These are phyloP conservation scores for Tetradesmus obliquus DNA, from an alignment of 139 green algal genomes.

Conservation along the genomic window DNA sequence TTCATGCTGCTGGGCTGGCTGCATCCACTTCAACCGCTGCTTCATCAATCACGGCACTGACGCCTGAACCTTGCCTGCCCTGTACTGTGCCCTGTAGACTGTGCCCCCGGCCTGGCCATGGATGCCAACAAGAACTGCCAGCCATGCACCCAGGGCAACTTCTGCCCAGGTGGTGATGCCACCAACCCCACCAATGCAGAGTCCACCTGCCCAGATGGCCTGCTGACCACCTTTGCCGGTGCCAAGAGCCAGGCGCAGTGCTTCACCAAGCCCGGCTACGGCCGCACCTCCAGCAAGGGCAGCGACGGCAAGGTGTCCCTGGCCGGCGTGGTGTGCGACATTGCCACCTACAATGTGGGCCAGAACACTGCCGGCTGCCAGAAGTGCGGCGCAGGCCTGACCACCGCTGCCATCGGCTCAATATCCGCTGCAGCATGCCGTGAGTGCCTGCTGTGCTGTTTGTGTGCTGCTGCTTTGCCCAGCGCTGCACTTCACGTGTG, in stretches of 20 bases:
- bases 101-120: conserved; percentile 7
- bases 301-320: not conserved
- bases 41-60: not conserved
- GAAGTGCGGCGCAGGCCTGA: conserved; percentile 15
- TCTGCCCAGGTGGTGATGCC: not conserved
- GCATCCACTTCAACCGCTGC: not conserved
- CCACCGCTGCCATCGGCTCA: not conserved
- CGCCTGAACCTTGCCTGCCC: not conserved
- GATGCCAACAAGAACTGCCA: not conserved
- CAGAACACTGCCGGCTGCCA: conserved; percentile 25
- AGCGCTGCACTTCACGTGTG: no score
- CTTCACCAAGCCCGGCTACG: conserved; percentile 20
- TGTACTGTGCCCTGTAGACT: conserved; percentile 10
- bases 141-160: not conserved
- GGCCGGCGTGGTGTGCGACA: not conserved
- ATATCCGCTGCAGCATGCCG: not conserved
- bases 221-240: not conserved
- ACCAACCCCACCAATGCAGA: not conserved
- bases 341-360: conserved; percentile 26
- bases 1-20: not conserved
- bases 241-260: conserved; percentile 17
- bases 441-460: no score
- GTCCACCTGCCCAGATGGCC: conserved; percentile 4
- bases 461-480: no score
- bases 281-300: not conserved